Evolutionary conservation across 2,329 filamentous ascomycete species (phyloP).

Genomic region (Ophiocordyceps camponoti-floridani): DNA sequence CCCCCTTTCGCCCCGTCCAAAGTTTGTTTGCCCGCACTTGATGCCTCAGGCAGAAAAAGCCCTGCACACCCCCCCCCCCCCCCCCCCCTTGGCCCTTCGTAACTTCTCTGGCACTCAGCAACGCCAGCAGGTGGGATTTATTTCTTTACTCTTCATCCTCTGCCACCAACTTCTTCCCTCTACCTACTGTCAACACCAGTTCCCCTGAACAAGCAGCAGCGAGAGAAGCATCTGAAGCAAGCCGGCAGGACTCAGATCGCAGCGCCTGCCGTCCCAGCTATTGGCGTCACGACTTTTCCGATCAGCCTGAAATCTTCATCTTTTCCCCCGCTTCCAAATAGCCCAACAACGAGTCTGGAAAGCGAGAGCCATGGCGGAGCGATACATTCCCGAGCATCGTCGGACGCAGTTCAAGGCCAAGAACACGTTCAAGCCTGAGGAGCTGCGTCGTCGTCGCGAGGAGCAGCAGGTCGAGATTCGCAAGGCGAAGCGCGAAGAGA

Average conservation of each 20-base stretch:
- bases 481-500: conserved; percentile 97
- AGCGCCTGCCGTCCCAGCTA: not conserved
- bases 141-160: conserved; percentile 2
- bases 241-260: not conserved
- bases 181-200: not conserved
- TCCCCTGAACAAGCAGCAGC: not conserved
- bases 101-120: conserved; percentile 7
- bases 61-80: conserved; percentile 2
- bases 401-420: conserved; percentile 99
- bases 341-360: not conserved
- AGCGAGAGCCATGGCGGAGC: conserved; percentile 69
- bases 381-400: conserved; percentile 98
- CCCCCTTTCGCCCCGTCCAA: not conserved
- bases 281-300: conserved; percentile 1
- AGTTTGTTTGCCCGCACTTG: not conserved
- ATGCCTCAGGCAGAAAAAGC: conserved; percentile 4
- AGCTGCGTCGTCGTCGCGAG: conserved; percentile 92
- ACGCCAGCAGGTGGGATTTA: conserved; percentile 3
- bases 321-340: conserved; percentile 2
- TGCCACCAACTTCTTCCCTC: not conserved
- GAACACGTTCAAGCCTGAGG: conserved; percentile 97
- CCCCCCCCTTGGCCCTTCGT: conserved; percentile 1
- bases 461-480: conserved; percentile 99
- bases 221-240: not conserved
- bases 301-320: conserved; percentile 3